These are phyloP conservation scores for Cyberlindnera xylosilytica DNA, from an alignment of 805 yeast genomes.

Conservation along the genomic window DNA sequence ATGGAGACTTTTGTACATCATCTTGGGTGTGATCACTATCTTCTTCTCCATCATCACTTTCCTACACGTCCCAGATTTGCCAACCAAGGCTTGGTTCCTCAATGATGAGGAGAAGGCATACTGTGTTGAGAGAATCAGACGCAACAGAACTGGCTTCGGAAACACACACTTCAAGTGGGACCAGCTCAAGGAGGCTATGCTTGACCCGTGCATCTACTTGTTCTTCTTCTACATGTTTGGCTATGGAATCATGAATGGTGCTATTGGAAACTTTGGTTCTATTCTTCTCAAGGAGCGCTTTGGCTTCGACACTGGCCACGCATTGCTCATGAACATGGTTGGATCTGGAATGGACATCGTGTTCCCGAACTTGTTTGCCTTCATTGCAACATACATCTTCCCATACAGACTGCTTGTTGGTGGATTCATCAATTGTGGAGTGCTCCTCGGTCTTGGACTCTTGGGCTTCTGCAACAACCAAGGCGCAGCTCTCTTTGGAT, in stretches of 20 bases:
- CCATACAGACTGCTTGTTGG: conserved; percentile 7
- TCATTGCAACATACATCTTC: conserved; percentile 6
- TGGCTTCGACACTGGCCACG: conserved; percentile 11
- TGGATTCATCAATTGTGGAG: conserved; percentile 6
- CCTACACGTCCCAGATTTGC: conserved; percentile 56
- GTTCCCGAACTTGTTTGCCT: conserved; percentile 13
- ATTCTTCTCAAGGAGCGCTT: conserved; percentile 16
- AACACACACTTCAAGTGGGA: conserved; percentile 47
- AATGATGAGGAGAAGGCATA: conserved; percentile 42
- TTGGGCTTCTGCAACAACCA: conserved; percentile 7
- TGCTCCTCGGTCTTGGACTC: conserved; percentile 12
- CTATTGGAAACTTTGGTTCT: conserved; percentile 26
- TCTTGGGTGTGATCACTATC: conserved; percentile 59
- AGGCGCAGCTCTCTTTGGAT: conserved; percentile 25
- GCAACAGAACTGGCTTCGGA: conserved; percentile 57
- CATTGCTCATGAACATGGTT: conserved; percentile 32
- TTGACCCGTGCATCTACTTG: conserved; percentile 48
- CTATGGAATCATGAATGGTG: conserved; percentile 52
- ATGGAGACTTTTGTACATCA: conserved; percentile 60
- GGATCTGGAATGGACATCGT: conserved; percentile 32
- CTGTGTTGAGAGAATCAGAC: conserved; percentile 49
- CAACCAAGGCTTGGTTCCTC: conserved; percentile 47
- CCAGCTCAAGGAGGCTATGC: conserved; percentile 50
- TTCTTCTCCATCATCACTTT: conserved; percentile 44
- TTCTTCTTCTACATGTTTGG: conserved; percentile 40